These are phyloP conservation scores for Coffea humblotiana DNA, from an alignment of 305 asterid species.

Conservation along the genomic window DNA sequence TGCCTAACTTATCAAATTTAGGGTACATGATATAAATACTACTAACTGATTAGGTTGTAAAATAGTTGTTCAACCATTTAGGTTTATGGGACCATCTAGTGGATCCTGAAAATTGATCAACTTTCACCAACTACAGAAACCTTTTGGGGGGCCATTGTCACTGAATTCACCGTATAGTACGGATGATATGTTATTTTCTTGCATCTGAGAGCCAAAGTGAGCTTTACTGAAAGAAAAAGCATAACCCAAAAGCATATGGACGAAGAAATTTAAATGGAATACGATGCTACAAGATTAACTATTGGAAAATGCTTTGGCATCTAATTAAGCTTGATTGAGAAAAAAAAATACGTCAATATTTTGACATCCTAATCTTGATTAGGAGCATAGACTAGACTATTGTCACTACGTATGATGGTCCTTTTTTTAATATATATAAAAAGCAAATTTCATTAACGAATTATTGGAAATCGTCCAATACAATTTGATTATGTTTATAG, in stretches of 20 bases:
- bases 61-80: background rate
- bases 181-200: background rate
- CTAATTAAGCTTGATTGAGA: background rate
- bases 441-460: no score
- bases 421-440: no score
- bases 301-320: background rate
- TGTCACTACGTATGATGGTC: no score
- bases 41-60: background rate
- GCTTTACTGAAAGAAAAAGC: background rate
- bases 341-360: background rate
- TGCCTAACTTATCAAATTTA: background rate
- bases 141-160: slow-evolving; percentile 7
- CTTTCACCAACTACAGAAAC: slow-evolving; percentile 15
- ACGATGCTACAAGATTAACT: background rate
- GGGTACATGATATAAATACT: background rate
- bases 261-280: background rate
- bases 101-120: slow-evolving; percentile 9
- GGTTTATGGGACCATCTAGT: slow-evolving; percentile 6
- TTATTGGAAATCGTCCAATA: no score
- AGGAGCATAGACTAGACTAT: background rate
- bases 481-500: no score
- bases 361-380: background rate
- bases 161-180: background rate
- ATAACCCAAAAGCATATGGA: background rate
- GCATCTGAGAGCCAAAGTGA: background rate